Conservation (phyloP, 2,329 filamentous ascomycete genomes). For the Stemphylium vesicarium region DNA sequence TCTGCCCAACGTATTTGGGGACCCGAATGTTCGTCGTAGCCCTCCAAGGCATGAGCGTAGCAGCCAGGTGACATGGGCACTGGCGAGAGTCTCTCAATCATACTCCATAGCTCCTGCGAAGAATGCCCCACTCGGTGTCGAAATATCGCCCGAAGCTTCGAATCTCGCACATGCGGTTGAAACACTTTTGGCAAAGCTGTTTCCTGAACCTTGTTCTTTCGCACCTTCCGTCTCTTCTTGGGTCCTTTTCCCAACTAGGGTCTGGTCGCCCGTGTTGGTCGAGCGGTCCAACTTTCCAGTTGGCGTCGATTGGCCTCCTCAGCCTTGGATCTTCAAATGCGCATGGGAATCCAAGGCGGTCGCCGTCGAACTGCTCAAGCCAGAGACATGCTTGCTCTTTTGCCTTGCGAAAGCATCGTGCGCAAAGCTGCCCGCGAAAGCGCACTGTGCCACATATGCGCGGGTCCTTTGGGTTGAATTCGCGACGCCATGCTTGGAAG, state of each 20-base stretch:
- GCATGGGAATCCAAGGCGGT: slow-evolving; percentile 31
- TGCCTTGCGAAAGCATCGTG: slow-evolving; percentile 28
- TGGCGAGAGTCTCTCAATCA: not conserved
- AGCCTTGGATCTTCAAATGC: slow-evolving; percentile 27
- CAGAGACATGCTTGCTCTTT: slow-evolving; percentile 25
- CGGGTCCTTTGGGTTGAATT: slow-evolving; percentile 29
- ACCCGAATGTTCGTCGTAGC: no score
- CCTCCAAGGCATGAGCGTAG: no score
- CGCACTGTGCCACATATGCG: slow-evolving; percentile 29
- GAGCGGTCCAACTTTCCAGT: slow-evolving; percentile 29
- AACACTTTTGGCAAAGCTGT: slow-evolving; percentile 33
- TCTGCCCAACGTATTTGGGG: no score
- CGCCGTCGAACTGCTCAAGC: slow-evolving; percentile 30
- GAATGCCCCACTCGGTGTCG: slow-evolving; percentile 27
- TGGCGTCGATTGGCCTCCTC: slow-evolving; percentile 19
- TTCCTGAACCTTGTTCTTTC: slow-evolving; percentile 22
- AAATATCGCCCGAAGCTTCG: slow-evolving; percentile 31
- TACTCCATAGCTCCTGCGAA: slow-evolving; percentile 16
- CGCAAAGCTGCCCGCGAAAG: slow-evolving; percentile 30
- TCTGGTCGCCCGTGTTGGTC: slow-evolving; percentile 25
- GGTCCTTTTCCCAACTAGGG: slow-evolving; percentile 33
- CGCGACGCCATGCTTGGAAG: slow-evolving; percentile 24
- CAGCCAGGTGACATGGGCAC: no score
- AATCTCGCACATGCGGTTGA: slow-evolving; percentile 33
- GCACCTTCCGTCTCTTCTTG: slow-evolving; percentile 26